phyloP scores from a whole-genome alignment of 1,284 basidiomycete species.

The Papiliotrema flavescens region DNA sequence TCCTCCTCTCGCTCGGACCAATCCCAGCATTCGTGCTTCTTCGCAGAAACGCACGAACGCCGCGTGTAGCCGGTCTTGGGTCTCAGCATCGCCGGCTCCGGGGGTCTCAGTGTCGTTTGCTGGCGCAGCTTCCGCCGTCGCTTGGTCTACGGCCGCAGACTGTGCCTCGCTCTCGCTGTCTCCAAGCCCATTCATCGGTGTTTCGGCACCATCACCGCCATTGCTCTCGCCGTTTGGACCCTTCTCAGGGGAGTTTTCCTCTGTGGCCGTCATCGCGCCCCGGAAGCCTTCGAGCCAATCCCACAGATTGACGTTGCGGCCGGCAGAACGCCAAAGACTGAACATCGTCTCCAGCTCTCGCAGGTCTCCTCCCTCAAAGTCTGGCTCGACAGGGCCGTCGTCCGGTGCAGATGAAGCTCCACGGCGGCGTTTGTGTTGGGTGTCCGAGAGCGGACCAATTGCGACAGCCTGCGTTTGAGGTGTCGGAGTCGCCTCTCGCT shows the following conservation, averaged over 20 bases:
- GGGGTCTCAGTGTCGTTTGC: slow-evolving; percentile 7
- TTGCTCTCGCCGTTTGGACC: neutral
- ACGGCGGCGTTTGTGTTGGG: neutral
- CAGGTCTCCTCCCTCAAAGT: slow-evolving; percentile 16
- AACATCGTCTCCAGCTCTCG: slow-evolving; percentile 33
- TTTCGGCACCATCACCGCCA: slow-evolving; percentile 2
- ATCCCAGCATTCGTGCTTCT: slow-evolving; percentile 42
- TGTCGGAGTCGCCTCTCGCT: neutral
- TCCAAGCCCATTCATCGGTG: neutral
- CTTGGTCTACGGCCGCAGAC: slow-evolving; percentile 1
- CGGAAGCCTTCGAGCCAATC: slow-evolving; percentile 45
- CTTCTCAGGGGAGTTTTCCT: neutral
- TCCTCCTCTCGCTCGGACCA: slow-evolving; percentile 36
- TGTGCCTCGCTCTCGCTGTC: slow-evolving; percentile 1
- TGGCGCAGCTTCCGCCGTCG: neutral
- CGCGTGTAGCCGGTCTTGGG: slow-evolving; percentile 34
- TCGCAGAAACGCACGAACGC: slow-evolving; percentile 42
- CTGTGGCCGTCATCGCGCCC: slow-evolving; percentile 7
- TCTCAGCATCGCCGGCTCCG: slow-evolving; percentile 13
- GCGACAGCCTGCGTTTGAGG: neutral
- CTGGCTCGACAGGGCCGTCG: neutral
- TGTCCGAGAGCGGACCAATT: neutral
- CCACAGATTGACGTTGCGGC: slow-evolving; percentile 42
- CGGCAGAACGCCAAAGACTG: slow-evolving; percentile 35
- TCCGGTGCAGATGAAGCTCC: neutral